Conservation (phyloP, 2,329 filamentous ascomycete species). For the Aspergillus brunneoviolaceus region DNA sequence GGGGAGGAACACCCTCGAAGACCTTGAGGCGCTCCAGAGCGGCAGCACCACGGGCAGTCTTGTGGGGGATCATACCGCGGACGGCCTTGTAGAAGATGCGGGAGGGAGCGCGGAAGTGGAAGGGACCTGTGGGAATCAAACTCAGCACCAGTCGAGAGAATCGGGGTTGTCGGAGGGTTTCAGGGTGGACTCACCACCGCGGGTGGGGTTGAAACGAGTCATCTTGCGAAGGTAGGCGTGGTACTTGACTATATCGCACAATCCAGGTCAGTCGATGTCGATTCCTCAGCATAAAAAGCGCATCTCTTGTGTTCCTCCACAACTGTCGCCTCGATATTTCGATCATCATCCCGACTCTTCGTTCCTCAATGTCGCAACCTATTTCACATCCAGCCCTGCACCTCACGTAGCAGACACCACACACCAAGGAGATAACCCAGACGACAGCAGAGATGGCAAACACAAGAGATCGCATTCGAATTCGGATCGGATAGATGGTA, state of each 20-base stretch:
- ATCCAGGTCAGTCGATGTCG: conserved; percentile 48
- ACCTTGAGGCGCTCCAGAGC: conserved; percentile 99
- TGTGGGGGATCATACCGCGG: conserved; percentile 99
- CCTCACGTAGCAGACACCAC: conserved; percentile 4
- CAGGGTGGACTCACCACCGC: conserved; percentile 71
- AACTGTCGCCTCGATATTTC: background rate
- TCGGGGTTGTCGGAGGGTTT: background rate
- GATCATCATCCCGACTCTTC: background rate
- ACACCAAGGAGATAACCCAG: background rate
- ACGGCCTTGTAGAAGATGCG: conserved; percentile 99
- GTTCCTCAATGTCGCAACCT: background rate
- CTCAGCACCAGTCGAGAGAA: conserved; percentile 15
- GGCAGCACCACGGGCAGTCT: conserved; percentile 95
- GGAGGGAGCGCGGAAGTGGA: conserved; percentile 99
- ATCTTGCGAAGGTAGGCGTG: conserved; percentile 99
- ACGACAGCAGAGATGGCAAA: background rate
- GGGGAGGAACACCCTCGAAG: conserved; percentile 98
- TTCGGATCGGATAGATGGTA: conserved; percentile 23
- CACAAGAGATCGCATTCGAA: conserved; percentile 4
- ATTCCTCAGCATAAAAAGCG: background rate
- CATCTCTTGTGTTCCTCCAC: conserved; percentile 5
- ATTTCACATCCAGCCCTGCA: background rate
- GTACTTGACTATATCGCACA: conserved; percentile 84
- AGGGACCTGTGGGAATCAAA: conserved; percentile 66
- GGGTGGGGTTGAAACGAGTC: conserved; percentile 99